Percentiles rank a stretch among this genome's conserved stretches.
Evolutionary conservation across 2,329 filamentous ascomycete species (phyloP).

Genomic region (Aspergillus sp.): DNA sequence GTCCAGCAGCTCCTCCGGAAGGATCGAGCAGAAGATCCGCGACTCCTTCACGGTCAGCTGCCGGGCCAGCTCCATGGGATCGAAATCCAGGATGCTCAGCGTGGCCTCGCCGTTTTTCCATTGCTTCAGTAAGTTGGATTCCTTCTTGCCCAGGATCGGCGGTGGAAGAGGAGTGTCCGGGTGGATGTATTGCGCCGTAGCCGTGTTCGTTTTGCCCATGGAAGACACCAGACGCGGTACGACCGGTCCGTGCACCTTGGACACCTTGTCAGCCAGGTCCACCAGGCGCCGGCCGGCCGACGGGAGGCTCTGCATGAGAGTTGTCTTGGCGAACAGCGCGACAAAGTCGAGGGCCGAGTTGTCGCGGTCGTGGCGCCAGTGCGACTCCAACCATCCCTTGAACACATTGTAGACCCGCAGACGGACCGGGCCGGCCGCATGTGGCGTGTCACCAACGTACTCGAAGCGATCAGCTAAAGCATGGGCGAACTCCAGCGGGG

Average conservation of each 20-base stretch:
- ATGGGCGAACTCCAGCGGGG: constrained; percentile 68
- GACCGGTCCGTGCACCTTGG: constrained; percentile 61
- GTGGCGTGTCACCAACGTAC: constrained; percentile 71
- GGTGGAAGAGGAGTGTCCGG: constrained; percentile 64
- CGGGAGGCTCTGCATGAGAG: constrained; percentile 60
- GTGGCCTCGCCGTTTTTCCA: constrained; percentile 64
- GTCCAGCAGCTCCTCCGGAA: constrained; percentile 82
- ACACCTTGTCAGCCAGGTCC: constrained; percentile 72
- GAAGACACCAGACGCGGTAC: constrained; percentile 77
- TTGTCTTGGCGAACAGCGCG: constrained; percentile 66
- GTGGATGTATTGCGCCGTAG: constrained; percentile 61
- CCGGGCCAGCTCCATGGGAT: constrained; percentile 79
- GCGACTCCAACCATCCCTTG: constrained; percentile 94
- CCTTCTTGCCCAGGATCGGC: constrained; percentile 64
- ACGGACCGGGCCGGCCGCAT: constrained; percentile 70
- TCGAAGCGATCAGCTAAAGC: constrained; percentile 86
- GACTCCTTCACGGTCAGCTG: constrained; percentile 92
- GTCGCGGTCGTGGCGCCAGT: constrained; percentile 82
- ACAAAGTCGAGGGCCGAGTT: constrained; percentile 67
- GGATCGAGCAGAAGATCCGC: constrained; percentile 79
- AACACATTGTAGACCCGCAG: constrained; percentile 92
- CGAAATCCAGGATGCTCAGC: constrained; percentile 79
- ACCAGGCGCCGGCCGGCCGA: constrained; percentile 70
- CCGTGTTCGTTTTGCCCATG: constrained; percentile 78
- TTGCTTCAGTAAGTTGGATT: constrained; percentile 60